phyloP scores from a whole-genome alignment of 495 filamentous ascomycete species.

The Lichenothelia convexa region DNA sequence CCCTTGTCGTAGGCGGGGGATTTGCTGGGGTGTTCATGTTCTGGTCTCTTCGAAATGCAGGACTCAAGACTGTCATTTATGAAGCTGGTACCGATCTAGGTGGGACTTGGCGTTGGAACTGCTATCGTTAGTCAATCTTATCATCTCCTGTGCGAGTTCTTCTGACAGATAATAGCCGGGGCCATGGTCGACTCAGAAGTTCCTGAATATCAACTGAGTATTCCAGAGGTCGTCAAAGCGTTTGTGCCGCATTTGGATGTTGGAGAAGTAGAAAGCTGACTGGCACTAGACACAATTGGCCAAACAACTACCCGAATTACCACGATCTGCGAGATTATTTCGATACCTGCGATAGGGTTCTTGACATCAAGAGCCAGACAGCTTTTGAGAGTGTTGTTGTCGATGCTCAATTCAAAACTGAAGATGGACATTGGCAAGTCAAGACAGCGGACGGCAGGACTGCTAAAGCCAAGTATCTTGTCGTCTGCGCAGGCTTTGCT shows the following conservation, averaged over 20 bases:
- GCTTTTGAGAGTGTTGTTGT: conserved; percentile 31
- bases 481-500: conserved; percentile 29
- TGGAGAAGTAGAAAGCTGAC: too few species aligned
- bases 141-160: too few species aligned
- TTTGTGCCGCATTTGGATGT: too few species aligned
- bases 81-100: conserved; percentile 13
- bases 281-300: conserved; percentile 38
- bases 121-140: too few species aligned
- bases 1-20: conserved; percentile 33
- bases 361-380: conserved; percentile 32
- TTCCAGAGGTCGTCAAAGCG: conserved; percentile 30
- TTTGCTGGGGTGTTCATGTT: conserved; percentile 13
- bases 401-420: conserved; percentile 27
- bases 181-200: not conserved
- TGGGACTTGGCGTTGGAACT: conserved; percentile 16
- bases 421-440: conserved; percentile 27
- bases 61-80: conserved; percentile 14
- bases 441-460: conserved; percentile 27
- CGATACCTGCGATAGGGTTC: conserved; percentile 30
- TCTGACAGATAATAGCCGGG: too few species aligned
- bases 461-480: conserved; percentile 30
- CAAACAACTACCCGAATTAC: conserved; percentile 30
- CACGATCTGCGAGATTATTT: conserved; percentile 36
- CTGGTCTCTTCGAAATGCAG: conserved; percentile 8
- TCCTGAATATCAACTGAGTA: conserved; percentile 18